phyloP scores from a whole-genome alignment of 495 filamentous ascomycete species.

The Lasiosphaeria hispida region DNA sequence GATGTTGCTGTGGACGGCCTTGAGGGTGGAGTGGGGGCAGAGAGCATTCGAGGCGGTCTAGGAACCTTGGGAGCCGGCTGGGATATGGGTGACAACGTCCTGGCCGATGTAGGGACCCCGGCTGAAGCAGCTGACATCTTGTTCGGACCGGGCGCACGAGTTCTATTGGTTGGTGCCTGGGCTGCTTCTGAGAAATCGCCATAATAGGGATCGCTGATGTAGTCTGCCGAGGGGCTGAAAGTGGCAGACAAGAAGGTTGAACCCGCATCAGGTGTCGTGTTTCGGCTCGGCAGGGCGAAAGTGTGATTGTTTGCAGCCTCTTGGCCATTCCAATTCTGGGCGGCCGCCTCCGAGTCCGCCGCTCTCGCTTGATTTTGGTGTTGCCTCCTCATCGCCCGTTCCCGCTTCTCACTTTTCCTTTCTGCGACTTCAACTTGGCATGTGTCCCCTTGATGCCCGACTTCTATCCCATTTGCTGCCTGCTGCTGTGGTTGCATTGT shows the following conservation, averaged over 20 bases:
- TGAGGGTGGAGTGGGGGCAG: constrained; percentile 4
- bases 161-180: background rate
- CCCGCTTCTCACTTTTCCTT: background rate
- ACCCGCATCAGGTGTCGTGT: background rate
- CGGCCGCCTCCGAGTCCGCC: background rate
- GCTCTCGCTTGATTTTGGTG: background rate
- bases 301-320: background rate
- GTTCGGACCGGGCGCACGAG: background rate
- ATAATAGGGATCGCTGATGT: constrained; percentile 11
- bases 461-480: background rate
- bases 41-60: constrained; percentile 12
- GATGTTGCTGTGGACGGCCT: constrained; percentile 6
- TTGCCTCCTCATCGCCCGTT: background rate
- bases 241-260: background rate
- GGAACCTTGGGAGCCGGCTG: background rate
- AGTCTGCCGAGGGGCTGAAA: background rate
- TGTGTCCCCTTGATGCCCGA: background rate
- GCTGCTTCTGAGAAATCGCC: constrained; percentile 7
- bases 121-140: constrained; percentile 8
- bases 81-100: background rate
- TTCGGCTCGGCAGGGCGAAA: background rate
- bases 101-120: constrained; percentile 2
- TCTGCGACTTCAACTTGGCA: background rate
- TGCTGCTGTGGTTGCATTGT: background rate
- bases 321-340: background rate